Base-by-base conservation (phyloP, 768 basidiomycete species). In the Trametes cinnabarina region DNA sequence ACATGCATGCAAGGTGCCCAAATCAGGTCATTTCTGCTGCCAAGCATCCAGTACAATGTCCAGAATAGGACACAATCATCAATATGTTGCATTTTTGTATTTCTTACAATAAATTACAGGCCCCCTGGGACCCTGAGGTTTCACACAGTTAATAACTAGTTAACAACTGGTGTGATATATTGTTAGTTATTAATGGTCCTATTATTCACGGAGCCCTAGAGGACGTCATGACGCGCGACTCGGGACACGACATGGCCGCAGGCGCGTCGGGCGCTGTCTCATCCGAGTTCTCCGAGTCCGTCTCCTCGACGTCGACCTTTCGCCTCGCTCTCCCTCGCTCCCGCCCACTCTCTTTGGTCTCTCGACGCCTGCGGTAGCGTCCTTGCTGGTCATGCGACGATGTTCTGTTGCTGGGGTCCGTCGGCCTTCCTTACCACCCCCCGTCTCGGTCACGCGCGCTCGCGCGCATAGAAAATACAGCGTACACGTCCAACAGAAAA, bases 311-410 rank as follows among this genome's bases (percentile, higher is more conserved):
- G 28, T 37, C 20, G 40, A 44, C 8, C 40, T 46, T 26, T 40
- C 22, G 42, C 9, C 11, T 43, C 43, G 44, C 40, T 30, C 28
- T 35, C 34, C 47, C 54, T n/a, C 44, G 25, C 44, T 26, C 11
- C 44, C 10, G 39, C 35, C 15, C 56, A 17, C 54, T 52, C 48
- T 32, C 47, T 51, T 10, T 48, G n/a, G 26, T 26, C 59, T 22
- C 57, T 52, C 48, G 48, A 56, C 62, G 54, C 58, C 50, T 46
- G 47, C 48, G 49, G 58, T 44, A 54, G 65, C 63, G 62, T 62
- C 64, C 63, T 60, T 68, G 64, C 69, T 70, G 67, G 67, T 66
- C 69, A 70, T 70, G 69, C 59, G 67, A 68, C 63, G 64, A 63
- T 70, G 67, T 60, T 60, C 67, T 66, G 62, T 60, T 40, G 57